Conservation (phyloP, 495 filamentous ascomycete species). For the Aspergillus coremiiformis region DNA sequence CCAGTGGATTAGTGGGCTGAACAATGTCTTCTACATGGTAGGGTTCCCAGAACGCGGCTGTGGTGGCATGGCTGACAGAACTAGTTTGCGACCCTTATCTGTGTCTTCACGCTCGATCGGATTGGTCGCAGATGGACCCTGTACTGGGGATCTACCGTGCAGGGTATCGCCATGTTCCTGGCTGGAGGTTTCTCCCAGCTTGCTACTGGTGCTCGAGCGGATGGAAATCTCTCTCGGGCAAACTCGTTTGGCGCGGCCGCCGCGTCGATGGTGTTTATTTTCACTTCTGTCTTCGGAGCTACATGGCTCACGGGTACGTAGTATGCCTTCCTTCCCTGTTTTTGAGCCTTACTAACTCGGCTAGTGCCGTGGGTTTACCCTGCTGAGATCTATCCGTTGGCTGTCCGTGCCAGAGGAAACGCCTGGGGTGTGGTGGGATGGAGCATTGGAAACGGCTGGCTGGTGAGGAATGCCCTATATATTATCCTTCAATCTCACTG, state of each 20-base stretch:
- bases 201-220: constrained; percentile 44
- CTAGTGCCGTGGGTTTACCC: constrained; percentile 62
- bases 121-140: constrained; percentile 63
- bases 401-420: constrained; percentile 61
- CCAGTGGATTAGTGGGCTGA: constrained; percentile 63
- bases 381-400: constrained; percentile 64
- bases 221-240: constrained; percentile 36
- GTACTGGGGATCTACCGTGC: constrained; percentile 58
- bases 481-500: not conserved
- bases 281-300: constrained; percentile 60
- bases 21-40: constrained; percentile 57
- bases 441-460: constrained; percentile 65
- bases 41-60: not conserved
- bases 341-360: not conserved
- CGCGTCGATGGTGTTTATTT: constrained; percentile 62
- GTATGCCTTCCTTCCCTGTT: not conserved
- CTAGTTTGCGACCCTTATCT: constrained; percentile 53
- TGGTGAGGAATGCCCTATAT: constrained; percentile 23
- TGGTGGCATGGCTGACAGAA: not conserved
- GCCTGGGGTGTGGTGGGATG: constrained; percentile 71
- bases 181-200: constrained; percentile 48
- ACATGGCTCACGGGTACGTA: constrained; percentile 53
- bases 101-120: constrained; percentile 61
- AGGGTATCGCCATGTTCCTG: constrained; percentile 55
- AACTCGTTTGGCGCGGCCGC: constrained; percentile 54